These are phyloP conservation scores for Nannochloropsis gaditana DNA, from an alignment of 108 stramenopile species.

Conservation along the genomic window DNA sequence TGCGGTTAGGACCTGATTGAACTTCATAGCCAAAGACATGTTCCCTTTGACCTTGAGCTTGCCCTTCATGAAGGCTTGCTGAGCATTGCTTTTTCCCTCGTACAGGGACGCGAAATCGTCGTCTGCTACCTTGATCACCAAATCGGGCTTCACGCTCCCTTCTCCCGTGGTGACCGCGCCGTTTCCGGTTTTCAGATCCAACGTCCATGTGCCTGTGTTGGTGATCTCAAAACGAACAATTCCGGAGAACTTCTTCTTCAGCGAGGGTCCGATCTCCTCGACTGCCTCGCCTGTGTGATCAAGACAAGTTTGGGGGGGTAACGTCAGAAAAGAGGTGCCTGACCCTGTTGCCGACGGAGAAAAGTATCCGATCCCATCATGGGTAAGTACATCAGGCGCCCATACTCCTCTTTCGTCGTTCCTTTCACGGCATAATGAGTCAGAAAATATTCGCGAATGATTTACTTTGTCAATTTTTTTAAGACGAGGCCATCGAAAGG, in stretches of 20 bases:
- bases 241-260: not conserved
- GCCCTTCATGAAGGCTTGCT: slow-evolving; percentile 6
- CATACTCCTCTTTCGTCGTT: too few species aligned
- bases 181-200: slow-evolving; percentile 5
- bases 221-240: not conserved
- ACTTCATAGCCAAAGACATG: not conserved
- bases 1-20: not conserved
- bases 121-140: not conserved
- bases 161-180: not conserved
- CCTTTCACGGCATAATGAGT: too few species aligned
- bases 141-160: slow-evolving; percentile 19
- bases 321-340: too few species aligned
- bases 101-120: slow-evolving; percentile 5
- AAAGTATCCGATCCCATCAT: too few species aligned
- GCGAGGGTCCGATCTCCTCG: not conserved
- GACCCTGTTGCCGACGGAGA: too few species aligned
- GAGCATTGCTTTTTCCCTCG: slow-evolving; percentile 15
- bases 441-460: too few species aligned
- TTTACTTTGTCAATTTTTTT: too few species aligned
- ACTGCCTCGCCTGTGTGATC: not conserved
- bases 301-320: too few species aligned
- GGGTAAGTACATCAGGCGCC: too few species aligned
- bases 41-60: not conserved
- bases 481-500: too few species aligned
- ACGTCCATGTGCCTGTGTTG: not conserved